Conservation (phyloP, 371 early-diverging fungal genomes). For the Mortierella sp. region DNA sequence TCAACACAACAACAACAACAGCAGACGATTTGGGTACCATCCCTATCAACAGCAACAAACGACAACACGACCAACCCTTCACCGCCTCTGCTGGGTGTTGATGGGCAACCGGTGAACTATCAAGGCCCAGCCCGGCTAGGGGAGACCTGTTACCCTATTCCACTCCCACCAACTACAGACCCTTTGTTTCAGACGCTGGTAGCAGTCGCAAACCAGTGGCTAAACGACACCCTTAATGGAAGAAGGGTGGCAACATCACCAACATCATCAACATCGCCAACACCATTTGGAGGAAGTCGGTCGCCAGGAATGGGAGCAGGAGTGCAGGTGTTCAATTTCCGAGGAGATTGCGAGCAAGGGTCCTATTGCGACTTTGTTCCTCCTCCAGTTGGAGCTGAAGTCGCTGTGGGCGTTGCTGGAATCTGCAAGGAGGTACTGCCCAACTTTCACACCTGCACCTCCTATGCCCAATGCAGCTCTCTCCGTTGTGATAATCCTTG, state of each 20-base stretch:
- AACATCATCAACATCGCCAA: not conserved
- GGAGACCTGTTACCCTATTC: conserved; percentile 27
- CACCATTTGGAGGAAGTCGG: not conserved
- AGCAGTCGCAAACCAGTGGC: conserved; percentile 26
- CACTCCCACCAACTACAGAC: conserved; percentile 22
- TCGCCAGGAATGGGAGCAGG: conserved; percentile 33
- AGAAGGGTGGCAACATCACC: not conserved
- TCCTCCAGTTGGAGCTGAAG: conserved; percentile 10
- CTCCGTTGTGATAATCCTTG: conserved; percentile 24
- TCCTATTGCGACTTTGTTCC: conserved; percentile 32
- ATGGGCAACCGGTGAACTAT: conserved; percentile 33
- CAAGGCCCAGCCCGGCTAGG: conserved; percentile 34
- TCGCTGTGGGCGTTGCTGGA: not conserved
- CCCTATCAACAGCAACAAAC: conserved; percentile 26
- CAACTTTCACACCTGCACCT: conserved; percentile 39
- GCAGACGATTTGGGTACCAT: conserved; percentile 6
- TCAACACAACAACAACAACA: conserved; percentile 14
- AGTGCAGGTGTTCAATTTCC: conserved; percentile 21
- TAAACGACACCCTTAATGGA: conserved; percentile 18
- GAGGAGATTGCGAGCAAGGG: conserved; percentile 43
- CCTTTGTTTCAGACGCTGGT: conserved; percentile 33
- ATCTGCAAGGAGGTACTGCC: conserved; percentile 40
- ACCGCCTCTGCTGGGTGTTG: conserved; percentile 24
- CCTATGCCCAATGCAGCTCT: conserved; percentile 41
- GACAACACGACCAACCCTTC: conserved; percentile 24